Evolutionary conservation across 495 filamentous ascomycete genomes (phyloP).

Genomic region (Neurospora cerealis): DNA sequence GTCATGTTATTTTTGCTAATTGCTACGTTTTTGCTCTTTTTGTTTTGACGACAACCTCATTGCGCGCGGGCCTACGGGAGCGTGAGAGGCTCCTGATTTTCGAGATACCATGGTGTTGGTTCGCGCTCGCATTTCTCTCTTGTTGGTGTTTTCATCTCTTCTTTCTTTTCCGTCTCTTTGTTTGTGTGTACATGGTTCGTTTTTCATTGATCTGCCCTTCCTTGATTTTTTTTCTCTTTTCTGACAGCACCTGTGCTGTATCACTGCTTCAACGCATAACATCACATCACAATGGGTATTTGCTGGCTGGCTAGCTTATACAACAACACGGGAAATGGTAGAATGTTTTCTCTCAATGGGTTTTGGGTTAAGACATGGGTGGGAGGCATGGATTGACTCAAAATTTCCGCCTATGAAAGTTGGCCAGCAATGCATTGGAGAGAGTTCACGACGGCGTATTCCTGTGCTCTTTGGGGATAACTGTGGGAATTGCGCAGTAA

Average conservation of each 20-base stretch:
- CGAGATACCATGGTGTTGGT: neutral
- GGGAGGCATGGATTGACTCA: neutral
- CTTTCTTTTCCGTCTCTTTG: neutral
- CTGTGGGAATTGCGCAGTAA: neutral
- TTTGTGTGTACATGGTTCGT: neutral
- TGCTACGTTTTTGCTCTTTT: neutral
- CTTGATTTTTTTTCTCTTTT: neutral
- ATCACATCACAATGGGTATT: neutral
- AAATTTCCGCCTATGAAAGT: neutral
- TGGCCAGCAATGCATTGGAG: neutral
- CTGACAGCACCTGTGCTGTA: neutral
- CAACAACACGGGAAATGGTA: neutral
- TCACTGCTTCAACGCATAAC: neutral
- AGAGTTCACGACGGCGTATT: neutral
- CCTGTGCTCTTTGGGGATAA: neutral
- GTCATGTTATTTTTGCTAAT: neutral
- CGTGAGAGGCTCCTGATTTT: neutral
- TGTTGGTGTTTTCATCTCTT: conserved; percentile 4
- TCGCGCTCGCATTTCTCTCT: conserved; percentile 1
- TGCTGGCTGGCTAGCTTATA: neutral
- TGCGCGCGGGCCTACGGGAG: neutral
- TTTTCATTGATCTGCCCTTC: neutral
- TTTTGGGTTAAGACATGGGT: neutral
- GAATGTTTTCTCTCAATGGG: neutral
- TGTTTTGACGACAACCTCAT: neutral